Percentiles rank a stretch among this genome's conserved stretches.
These are phyloP conservation scores for Fusarium pseudoanthophilum DNA, from an alignment of 2,329 filamentous ascomycete genomes.

Conservation along the genomic window DNA sequence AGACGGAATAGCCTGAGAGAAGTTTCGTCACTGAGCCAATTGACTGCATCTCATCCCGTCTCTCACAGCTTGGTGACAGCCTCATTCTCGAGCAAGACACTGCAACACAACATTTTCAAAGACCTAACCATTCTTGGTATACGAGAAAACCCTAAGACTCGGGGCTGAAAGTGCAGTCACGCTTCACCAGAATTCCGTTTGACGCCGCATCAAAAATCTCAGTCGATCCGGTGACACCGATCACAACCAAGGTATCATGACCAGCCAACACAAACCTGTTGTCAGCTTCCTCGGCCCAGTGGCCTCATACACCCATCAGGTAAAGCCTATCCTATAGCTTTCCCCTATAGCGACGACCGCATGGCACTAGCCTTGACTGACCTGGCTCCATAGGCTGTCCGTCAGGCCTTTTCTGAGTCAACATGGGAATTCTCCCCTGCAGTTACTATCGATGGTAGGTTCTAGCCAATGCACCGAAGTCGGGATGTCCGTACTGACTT, in stretches of 20 bases:
- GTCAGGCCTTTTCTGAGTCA: slow-evolving; percentile 59
- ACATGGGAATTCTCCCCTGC: slow-evolving; percentile 62
- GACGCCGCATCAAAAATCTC: neutral
- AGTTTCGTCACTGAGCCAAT: slow-evolving; percentile 9
- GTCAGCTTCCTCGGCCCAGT: slow-evolving; percentile 62
- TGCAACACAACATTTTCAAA: slow-evolving; percentile 7
- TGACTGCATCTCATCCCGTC: slow-evolving; percentile 7
- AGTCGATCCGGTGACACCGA: slow-evolving; percentile 11
- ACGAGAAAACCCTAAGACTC: neutral
- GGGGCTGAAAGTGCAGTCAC: neutral
- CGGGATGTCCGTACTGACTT: slow-evolving; percentile 11
- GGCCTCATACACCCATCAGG: slow-evolving; percentile 64
- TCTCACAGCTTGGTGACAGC: slow-evolving; percentile 2
- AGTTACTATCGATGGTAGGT: slow-evolving; percentile 61
- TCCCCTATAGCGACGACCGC: slow-evolving; percentile 21
- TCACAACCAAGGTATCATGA: slow-evolving; percentile 39
- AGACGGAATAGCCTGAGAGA: neutral
- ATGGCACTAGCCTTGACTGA: slow-evolving; percentile 32
- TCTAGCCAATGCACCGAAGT: neutral
- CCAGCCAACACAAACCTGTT: slow-evolving; percentile 50
- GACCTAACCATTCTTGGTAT: neutral
- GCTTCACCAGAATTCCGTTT: neutral
- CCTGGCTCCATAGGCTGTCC: slow-evolving; percentile 54
- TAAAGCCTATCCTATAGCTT: slow-evolving; percentile 42
- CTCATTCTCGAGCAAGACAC: neutral